Conservation (phyloP, 768 basidiomycete genomes). For the Boletus coccyginus region DNA sequence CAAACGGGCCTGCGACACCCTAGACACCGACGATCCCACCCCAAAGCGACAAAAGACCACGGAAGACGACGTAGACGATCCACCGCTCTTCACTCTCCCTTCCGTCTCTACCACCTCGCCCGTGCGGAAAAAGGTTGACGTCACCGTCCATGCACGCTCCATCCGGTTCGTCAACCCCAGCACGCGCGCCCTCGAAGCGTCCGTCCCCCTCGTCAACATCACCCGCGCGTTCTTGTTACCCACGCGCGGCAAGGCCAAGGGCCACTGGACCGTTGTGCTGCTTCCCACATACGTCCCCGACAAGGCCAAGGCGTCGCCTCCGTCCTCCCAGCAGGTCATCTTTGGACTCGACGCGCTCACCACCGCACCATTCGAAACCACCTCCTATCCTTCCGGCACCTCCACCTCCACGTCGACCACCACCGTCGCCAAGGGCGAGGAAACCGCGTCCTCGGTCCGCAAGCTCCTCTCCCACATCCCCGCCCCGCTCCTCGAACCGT, state of each 20-base stretch:
- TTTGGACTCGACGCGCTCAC: slow-evolving; percentile 67
- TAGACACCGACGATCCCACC: slow-evolving; percentile 7
- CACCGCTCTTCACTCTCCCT: slow-evolving; percentile 57
- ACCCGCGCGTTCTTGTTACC: slow-evolving; percentile 69
- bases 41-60: slow-evolving; percentile 22
- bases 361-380: slow-evolving; percentile 44
- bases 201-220: slow-evolving; percentile 48
- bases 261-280: slow-evolving; percentile 71
- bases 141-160: slow-evolving; percentile 50
- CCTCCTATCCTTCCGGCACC: slow-evolving; percentile 31
- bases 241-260: slow-evolving; percentile 67
- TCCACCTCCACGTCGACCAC: slow-evolving; percentile 26
- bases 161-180: slow-evolving; percentile 53
- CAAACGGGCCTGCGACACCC: slow-evolving; percentile 27
- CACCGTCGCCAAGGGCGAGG: slow-evolving; percentile 47
- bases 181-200: slow-evolving; percentile 48
- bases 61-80: slow-evolving; percentile 32
- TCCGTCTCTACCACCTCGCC: slow-evolving; percentile 70
- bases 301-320: slow-evolving; percentile 36
- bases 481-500: slow-evolving; percentile 46
- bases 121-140: slow-evolving; percentile 71
- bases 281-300: slow-evolving; percentile 55
- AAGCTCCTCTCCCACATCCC: slow-evolving; percentile 51
- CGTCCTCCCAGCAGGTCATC: slow-evolving; percentile 53
- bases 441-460: slow-evolving; percentile 49